phyloP scores from a whole-genome alignment of 1,284 basidiomycete species.

The Quambalaria eucalypti region DNA sequence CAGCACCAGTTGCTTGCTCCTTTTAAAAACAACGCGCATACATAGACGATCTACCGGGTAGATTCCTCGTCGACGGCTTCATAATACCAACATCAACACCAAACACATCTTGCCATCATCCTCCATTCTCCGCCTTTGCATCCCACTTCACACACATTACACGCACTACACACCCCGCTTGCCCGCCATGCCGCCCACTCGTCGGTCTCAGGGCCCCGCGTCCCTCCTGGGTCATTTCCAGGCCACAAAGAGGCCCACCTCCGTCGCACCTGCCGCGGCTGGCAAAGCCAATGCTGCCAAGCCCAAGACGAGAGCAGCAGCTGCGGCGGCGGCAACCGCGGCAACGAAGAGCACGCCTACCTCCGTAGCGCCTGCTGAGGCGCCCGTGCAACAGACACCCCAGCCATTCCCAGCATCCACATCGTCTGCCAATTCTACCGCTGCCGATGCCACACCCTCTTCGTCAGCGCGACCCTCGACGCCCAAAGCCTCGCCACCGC shows the following conservation, averaged over 20 bases:
- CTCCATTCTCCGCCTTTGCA: too few relatives aligned
- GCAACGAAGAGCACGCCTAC: not conserved
- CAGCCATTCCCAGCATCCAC: not conserved
- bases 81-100: too few relatives aligned
- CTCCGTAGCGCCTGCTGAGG: not conserved
- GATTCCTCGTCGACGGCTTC: too few relatives aligned
- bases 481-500: not conserved
- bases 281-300: not conserved
- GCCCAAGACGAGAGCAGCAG: not conserved
- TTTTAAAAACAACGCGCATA: too few relatives aligned
- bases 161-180: not conserved
- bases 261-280: too few relatives aligned
- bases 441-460: not conserved
- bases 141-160: too few relatives aligned
- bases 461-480: not conserved
- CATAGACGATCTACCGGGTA: too few relatives aligned
- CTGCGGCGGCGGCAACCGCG: not conserved
- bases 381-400: not conserved
- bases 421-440: not conserved
- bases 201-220: not conserved
- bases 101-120: too few relatives aligned
- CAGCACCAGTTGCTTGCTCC: too few relatives aligned
- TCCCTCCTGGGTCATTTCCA: conserved; percentile 1
- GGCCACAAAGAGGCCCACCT: not conserved
- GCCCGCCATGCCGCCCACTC: not conserved